phyloP scores from a whole-genome alignment of 208 protist genomes.

The Leishmania gerbilli region DNA sequence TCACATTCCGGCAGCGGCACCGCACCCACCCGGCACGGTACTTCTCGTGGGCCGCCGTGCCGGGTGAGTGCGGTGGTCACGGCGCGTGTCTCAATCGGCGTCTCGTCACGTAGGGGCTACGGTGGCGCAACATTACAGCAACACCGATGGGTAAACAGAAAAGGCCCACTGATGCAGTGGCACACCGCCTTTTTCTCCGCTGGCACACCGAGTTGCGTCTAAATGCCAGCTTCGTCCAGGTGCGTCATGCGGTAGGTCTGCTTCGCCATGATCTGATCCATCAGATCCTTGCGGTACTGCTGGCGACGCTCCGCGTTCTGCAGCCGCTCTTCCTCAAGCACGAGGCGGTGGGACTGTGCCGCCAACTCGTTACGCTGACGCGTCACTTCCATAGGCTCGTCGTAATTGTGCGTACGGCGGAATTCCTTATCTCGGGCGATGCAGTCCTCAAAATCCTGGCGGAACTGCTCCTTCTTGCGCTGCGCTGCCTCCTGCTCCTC shows the following conservation, averaged over 20 bases:
- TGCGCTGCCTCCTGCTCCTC: constrained; percentile 51
- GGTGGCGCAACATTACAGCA: too few relatives aligned
- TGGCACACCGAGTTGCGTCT: neutral
- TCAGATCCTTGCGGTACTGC: constrained; percentile 73
- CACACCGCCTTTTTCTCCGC: neutral
- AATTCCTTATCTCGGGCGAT: constrained; percentile 82
- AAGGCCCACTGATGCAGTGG: neutral
- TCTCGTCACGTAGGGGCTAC: neutral
- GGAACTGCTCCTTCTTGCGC: constrained; percentile 65
- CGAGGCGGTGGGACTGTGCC: constrained; percentile 49
- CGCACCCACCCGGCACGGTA: neutral
- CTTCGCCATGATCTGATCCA: constrained; percentile 76
- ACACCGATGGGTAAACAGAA: neutral
- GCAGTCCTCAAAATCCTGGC: constrained; percentile 62
- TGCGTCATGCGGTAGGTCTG: constrained; percentile 67
- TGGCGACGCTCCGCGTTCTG: constrained; percentile 44
- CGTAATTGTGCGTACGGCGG: constrained; percentile 71
- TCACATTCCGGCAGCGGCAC: neutral
- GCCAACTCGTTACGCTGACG: constrained; percentile 72
- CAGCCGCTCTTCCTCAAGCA: constrained; percentile 62
- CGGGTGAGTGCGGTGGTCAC: neutral
- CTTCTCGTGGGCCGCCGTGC: neutral
- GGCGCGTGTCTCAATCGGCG: neutral
- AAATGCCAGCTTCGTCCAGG: constrained; percentile 51
- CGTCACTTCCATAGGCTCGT: constrained; percentile 69